phyloP scores from a whole-genome alignment of 2,329 filamentous ascomycete species.

The Mycosphaerella sp. region DNA sequence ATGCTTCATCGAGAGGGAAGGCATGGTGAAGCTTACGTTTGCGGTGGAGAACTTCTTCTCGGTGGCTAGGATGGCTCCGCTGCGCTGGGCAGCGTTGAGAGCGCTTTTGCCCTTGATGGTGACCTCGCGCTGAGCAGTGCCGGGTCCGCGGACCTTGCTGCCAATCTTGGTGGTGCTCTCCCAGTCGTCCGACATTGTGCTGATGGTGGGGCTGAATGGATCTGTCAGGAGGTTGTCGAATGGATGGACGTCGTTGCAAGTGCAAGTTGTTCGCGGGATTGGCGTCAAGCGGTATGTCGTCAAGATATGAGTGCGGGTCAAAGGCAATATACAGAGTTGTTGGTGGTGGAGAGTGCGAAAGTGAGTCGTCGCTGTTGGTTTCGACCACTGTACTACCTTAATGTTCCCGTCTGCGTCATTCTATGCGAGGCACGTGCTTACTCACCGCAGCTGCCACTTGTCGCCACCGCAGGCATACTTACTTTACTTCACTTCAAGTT shows the following conservation, averaged over 20 bases:
- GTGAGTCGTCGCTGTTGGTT: neutral
- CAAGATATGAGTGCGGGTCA: neutral
- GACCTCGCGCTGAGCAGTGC: constrained; percentile 66
- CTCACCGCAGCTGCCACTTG: neutral
- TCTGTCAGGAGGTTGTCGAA: neutral
- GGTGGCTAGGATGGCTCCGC: constrained; percentile 67
- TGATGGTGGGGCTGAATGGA: constrained; percentile 5
- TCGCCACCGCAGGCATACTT: neutral
- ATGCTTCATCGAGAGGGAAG: neutral
- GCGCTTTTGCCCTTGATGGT: constrained; percentile 78
- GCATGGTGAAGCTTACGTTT: constrained; percentile 60
- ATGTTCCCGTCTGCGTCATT: neutral
- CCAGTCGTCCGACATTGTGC: constrained; percentile 61
- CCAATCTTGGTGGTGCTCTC: constrained; percentile 88
- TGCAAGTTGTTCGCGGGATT: neutral
- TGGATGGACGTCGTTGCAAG: neutral
- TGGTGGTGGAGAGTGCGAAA: neutral
- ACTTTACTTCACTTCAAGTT: neutral
- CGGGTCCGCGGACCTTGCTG: constrained; percentile 68
- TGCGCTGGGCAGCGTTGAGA: constrained; percentile 83
- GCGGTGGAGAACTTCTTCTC: constrained; percentile 85
- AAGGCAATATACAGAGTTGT: neutral
- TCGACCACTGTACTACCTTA: too few species aligned
- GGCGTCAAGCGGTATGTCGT: neutral
- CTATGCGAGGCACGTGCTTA: neutral